These are phyloP conservation scores for Prunus yedoensis DNA, from an alignment of 331 rosid species.

Conservation along the genomic window DNA sequence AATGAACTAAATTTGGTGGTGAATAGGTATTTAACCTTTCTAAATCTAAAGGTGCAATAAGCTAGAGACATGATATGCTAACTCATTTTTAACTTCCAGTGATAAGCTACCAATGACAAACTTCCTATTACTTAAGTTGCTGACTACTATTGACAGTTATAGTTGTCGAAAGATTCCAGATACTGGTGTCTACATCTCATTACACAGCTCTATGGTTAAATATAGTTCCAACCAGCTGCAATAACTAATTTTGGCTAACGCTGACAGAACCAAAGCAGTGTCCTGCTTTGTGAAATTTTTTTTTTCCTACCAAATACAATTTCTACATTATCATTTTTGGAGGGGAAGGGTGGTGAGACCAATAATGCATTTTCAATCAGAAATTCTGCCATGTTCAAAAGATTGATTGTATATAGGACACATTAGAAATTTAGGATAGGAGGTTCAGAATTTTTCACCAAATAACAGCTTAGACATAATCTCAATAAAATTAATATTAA, in stretches of 20 bases:
- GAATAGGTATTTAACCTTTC: background rate
- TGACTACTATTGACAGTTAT: background rate
- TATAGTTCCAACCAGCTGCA: background rate
- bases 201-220: background rate
- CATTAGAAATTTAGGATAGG: background rate
- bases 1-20: background rate
- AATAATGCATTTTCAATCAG: background rate
- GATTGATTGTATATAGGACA: background rate
- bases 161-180: background rate
- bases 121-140: background rate
- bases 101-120: background rate
- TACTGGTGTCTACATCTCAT: background rate
- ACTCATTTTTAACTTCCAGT: background rate
- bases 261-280: background rate
- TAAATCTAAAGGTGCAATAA: background rate
- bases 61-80: background rate
- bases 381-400: background rate
- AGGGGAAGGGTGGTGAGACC: background rate
- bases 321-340: background rate
- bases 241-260: background rate
- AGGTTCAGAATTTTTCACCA: background rate
- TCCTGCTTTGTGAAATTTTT: background rate
- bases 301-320: background rate
- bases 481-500: background rate
- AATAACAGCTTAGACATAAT: background rate